Base-by-base conservation (phyloP, 768 basidiomycete genomes). In the Pseudohyphozyma bogoriensis region DNA sequence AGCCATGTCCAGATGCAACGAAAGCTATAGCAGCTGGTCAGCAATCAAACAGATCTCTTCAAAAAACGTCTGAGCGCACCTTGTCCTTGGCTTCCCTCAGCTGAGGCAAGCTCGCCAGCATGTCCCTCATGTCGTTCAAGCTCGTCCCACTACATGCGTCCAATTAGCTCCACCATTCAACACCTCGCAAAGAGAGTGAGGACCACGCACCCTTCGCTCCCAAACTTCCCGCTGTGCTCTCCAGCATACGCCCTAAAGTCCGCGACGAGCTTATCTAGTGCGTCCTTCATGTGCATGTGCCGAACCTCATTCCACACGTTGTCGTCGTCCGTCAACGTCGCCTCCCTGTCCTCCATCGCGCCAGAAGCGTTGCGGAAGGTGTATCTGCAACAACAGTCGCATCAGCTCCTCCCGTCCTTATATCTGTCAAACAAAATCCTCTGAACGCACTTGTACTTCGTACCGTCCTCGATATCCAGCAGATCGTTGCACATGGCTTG, bases 401-500 rank as follows among this genome's bases (percentile, higher is more conserved):
- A n/a, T n/a, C n/a, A n/a, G n/a, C n/a, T n/a, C n/a, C n/a, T n/a
- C n/a, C n/a, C n/a, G n/a, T n/a, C n/a, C n/a, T n/a, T n/a, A n/a
- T n/a, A n/a, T 28, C 40, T 36, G 20, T 45, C 18, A 36, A 47
- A 56, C 36, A 9, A 44, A 61, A n/a, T 37, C 47, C 42, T 18
- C 32, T 18, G 24, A 11, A 78, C 89, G 58, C 66, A 93, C 90
- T 81, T 83, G 74, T 96, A 97, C 74, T 81, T 85, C 12, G 78
- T 79, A 29, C 92, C 93, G 62, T 89, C 83, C 58, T 89, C 81
- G 54, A 99, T 87, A 22, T 85, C 85, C 8, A 99, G 79, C 24
- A 99, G 74, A 73, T 99, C 95, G 68, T 91, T 90, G 51, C 86
- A 86, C 95, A 99, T 99, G 0, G 95, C 93, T 74, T 97, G 95